Conservation (phyloP, 75 land plant species). For the Cupressus sempervirens region DNA sequence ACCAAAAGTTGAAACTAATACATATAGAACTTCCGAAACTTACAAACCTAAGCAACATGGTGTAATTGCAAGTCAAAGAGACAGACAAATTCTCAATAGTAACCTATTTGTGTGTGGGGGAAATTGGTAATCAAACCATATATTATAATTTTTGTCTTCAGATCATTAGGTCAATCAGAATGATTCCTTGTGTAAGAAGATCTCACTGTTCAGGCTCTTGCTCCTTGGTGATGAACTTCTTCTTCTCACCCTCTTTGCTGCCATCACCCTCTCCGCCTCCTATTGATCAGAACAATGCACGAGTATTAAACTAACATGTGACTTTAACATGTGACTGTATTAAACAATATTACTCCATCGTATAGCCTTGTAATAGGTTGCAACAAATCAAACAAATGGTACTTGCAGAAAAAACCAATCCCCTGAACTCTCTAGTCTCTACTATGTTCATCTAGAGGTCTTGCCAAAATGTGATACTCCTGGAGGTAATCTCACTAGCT, state of each 20-base stretch:
- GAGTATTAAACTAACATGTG: too few relatives aligned
- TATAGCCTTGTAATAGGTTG: neutral
- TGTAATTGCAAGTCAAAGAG: neutral
- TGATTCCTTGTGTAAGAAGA: constrained; percentile 5
- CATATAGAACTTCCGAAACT: neutral
- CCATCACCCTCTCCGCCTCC: constrained; percentile 51
- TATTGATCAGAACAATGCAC: neutral
- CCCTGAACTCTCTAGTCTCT: neutral
- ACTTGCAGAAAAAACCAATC: neutral
- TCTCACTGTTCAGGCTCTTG: constrained; percentile 91
- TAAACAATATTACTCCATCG: neutral
- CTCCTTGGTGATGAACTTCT: constrained; percentile 92
- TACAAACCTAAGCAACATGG: constrained; percentile 2
- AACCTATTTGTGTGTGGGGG: neutral
- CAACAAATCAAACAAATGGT: neutral
- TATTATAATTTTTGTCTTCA: neutral
- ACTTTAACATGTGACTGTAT: neutral
- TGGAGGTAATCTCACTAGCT: neutral
- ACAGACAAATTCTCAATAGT: neutral
- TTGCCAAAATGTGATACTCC: neutral
- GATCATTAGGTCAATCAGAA: constrained; percentile 6
- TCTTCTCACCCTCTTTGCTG: constrained; percentile 43
- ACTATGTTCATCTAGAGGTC: neutral
- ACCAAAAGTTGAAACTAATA: neutral
- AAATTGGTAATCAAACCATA: constrained; percentile 2